Evolutionary conservation across 1,284 basidiomycete genomes (phyloP).

Genomic region (Apiotrichum mycotoxinovorans): DNA sequence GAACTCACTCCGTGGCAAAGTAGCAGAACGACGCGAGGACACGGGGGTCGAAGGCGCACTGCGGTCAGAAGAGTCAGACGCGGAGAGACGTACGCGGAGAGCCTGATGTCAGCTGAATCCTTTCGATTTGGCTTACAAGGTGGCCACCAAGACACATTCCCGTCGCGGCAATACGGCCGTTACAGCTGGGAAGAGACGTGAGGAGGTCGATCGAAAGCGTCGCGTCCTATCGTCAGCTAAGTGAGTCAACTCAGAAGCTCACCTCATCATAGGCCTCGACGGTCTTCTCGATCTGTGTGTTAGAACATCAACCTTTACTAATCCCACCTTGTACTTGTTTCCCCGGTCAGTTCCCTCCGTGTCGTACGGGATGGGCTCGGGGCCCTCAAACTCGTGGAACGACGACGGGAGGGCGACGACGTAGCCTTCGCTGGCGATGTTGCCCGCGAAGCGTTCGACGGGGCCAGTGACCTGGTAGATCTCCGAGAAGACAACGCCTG

Average conservation of each 20-base stretch:
- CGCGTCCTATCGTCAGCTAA: constrained; percentile 59
- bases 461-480: constrained; percentile 53
- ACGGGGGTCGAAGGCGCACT: constrained; percentile 80
- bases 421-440: constrained; percentile 78
- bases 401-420: constrained; percentile 44
- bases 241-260: constrained; percentile 4
- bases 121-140: constrained; percentile 53
- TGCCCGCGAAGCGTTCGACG: constrained; percentile 65
- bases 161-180: constrained; percentile 70
- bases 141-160: constrained; percentile 53
- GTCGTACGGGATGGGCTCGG: constrained; percentile 81
- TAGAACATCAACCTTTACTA: neutral
- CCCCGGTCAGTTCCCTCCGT: constrained; percentile 83
- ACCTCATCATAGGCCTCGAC: constrained; percentile 81
- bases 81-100: constrained; percentile 53
- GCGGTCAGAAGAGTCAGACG: constrained; percentile 5
- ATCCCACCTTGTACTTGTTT: constrained; percentile 76
- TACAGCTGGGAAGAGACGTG: constrained; percentile 70
- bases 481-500: constrained; percentile 49
- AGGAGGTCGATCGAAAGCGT: constrained; percentile 72
- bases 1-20: constrained; percentile 72
- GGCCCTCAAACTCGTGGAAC: constrained; percentile 87
- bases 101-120: constrained; percentile 45
- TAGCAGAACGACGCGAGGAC: constrained; percentile 83
- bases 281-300: constrained; percentile 70